These are phyloP conservation scores for Neurospora pannonica DNA, from an alignment of 495 filamentous ascomycete genomes.

Conservation along the genomic window DNA sequence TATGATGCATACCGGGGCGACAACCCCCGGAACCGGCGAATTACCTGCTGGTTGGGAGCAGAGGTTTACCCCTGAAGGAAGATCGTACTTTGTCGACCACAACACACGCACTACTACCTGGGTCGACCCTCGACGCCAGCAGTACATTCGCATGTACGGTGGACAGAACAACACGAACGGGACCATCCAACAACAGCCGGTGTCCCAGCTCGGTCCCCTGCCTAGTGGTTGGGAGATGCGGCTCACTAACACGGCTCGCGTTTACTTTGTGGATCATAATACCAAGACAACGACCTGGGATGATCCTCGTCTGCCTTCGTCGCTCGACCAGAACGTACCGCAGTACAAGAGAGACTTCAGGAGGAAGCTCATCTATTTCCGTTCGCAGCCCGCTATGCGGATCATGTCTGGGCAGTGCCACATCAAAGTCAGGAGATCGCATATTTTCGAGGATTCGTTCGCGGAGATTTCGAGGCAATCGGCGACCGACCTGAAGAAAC, in stretches of 20 bases:
- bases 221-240: conserved; percentile 99
- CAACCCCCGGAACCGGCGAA: conserved; percentile 89
- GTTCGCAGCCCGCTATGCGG: conserved; percentile 90
- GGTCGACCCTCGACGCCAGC: conserved; percentile 97
- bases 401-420: conserved; percentile 96
- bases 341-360: conserved; percentile 99
- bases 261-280: conserved; percentile 99
- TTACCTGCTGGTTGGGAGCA: conserved; percentile 96
- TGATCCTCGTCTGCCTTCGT: conserved; percentile 89
- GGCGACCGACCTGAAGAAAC: conserved; percentile 93
- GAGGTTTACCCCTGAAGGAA: conserved; percentile 85
- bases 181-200: conserved; percentile 93
- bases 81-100: conserved; percentile 97
- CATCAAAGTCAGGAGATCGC: conserved; percentile 89
- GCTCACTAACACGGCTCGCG: conserved; percentile 91
- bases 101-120: conserved; percentile 97
- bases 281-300: conserved; percentile 99
- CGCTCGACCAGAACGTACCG: conserved; percentile 94
- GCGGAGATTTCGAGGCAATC: conserved; percentile 96
- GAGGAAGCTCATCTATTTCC: conserved; percentile 97
- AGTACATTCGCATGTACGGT: conserved; percentile 97
- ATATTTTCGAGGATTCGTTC: conserved; percentile 98
- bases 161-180: conserved; percentile 66
- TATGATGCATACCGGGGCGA: conserved; percentile 92
- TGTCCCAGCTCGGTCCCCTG: conserved; percentile 92